phyloP scores from a whole-genome alignment of 2,329 filamentous ascomycete genomes.

The Aspergillus japonicus region DNA sequence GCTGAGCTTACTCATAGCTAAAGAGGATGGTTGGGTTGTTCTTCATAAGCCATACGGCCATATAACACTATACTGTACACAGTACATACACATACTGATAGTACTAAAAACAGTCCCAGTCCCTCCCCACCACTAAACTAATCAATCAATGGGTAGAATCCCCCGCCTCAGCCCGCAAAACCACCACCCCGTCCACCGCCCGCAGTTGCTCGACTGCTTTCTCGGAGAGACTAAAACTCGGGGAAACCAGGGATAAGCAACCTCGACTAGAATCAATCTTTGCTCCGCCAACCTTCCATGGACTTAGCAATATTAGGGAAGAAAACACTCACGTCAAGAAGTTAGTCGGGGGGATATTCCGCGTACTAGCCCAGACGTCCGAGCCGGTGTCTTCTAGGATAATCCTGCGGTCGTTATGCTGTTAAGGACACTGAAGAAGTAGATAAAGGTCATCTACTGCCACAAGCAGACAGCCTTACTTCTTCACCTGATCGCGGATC shows the following conservation, averaged over 20 bases:
- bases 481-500: not conserved
- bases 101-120: no score
- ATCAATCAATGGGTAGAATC: not conserved
- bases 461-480: not conserved
- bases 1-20: no score
- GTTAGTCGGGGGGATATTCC: not conserved
- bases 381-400: not conserved
- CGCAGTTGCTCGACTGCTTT: not conserved
- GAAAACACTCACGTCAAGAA: not conserved
- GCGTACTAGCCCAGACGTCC: not conserved
- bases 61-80: no score
- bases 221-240: not conserved
- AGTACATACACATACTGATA: no score
- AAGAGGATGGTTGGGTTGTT: no score
- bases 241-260: no score
- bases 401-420: not conserved
- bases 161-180: not conserved
- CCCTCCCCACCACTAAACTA: not conserved
- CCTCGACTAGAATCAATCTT: no score
- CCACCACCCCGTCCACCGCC: not conserved
- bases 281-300: no score
- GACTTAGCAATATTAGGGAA: rapidly evolving
- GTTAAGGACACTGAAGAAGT: no score
- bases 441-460: no score
- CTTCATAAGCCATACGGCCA: no score